phyloP scores from a whole-genome alignment of 164 flowering plant genomes.

The Nymphaea thermarum region DNA sequence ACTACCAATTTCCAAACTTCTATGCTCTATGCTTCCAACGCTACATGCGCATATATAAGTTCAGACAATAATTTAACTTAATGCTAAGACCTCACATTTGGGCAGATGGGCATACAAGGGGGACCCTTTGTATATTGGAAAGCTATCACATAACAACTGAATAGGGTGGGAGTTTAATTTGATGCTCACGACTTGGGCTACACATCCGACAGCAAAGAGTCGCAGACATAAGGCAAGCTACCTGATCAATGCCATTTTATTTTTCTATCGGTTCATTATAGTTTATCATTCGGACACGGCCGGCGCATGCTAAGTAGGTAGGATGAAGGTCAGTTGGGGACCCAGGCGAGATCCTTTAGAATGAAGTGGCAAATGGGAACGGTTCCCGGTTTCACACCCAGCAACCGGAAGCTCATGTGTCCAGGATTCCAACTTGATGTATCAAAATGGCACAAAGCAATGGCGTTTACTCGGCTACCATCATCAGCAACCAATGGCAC shows the following conservation, averaged over 20 bases:
- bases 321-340: slow-evolving; percentile 1
- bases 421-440: slow-evolving; percentile 27
- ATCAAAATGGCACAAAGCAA: slow-evolving; percentile 21
- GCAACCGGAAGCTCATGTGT: slow-evolving; percentile 24
- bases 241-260: no score
- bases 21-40: no score
- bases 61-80: background rate
- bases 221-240: no score
- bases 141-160: no score
- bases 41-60: no score
- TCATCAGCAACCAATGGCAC: slow-evolving; percentile 20
- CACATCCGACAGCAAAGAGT: no score
- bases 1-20: no score
- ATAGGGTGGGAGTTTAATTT: background rate
- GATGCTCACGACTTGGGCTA: no score
- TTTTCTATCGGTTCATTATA: no score
- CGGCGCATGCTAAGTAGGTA: no score
- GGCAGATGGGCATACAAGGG: slow-evolving; percentile 12
- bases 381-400: slow-evolving; percentile 26
- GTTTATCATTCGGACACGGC: no score
- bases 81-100: no score
- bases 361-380: slow-evolving; percentile 32
- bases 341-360: slow-evolving; percentile 20
- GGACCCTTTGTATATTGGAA: slow-evolving; percentile 12
- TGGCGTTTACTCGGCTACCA: slow-evolving; percentile 17